These are phyloP conservation scores for Plasmodium sp. DNA, from an alignment of 169 alveolate species.

Conservation along the genomic window DNA sequence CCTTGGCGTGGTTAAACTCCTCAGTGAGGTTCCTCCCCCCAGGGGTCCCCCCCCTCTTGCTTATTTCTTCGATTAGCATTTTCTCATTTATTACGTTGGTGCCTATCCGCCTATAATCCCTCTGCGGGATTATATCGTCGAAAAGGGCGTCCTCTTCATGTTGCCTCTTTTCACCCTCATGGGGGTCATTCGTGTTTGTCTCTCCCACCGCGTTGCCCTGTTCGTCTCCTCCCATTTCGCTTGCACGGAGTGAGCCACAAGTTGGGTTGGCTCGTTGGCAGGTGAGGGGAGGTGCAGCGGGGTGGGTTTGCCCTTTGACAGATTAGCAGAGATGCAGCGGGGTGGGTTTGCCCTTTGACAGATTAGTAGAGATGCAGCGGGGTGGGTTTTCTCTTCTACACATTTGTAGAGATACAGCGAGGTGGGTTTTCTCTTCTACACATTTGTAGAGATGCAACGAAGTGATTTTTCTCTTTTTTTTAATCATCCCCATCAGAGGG, in stretches of 20 bases:
- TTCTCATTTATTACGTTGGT: constrained; percentile 61
- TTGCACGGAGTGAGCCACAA: background rate
- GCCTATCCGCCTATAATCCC: constrained; percentile 42
- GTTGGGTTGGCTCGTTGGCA: background rate
- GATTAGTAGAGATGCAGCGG: background rate
- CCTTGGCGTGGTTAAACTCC: constrained; percentile 10
- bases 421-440: background rate
- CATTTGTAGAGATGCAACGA: no score
- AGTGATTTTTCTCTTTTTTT: background rate
- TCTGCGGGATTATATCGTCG: constrained; percentile 23
- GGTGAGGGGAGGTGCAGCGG: no score
- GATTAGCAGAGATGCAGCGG: no score
- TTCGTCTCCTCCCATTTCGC: background rate
- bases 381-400: background rate
- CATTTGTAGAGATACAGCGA: no score
- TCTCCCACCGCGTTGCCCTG: background rate
- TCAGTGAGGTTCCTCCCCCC: constrained; percentile 8
- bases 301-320: background rate
- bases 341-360: background rate
- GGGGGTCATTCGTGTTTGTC: background rate
- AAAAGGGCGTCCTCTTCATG: constrained; percentile 10
- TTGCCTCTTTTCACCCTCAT: constrained; percentile 2
- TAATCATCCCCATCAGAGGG: background rate
- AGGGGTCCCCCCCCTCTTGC: background rate
- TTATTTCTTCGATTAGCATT: constrained; percentile 44